These are phyloP conservation scores for Tolypocladium pustulatum DNA, from an alignment of 2,329 filamentous ascomycete species.

Conservation along the genomic window DNA sequence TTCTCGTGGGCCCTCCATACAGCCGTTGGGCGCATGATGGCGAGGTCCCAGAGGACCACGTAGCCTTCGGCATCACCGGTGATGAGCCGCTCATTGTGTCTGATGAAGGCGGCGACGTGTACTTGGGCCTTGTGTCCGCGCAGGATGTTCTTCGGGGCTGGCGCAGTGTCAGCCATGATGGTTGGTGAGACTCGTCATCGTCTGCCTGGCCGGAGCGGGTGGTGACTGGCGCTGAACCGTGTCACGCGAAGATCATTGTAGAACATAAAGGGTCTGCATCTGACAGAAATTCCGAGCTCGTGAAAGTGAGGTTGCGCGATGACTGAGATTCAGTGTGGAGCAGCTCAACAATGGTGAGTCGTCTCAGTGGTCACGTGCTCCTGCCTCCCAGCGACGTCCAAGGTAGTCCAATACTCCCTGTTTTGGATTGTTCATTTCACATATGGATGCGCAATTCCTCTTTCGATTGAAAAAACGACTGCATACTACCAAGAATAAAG, in stretches of 20 bases:
- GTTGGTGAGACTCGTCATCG: not conserved
- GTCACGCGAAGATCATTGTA: not conserved
- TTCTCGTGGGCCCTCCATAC: constrained; percentile 81
- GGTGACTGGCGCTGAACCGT: not conserved
- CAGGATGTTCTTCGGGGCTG: constrained; percentile 51
- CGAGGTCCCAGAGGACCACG: constrained; percentile 75
- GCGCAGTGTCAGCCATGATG: constrained; percentile 18
- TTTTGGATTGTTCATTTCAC: not conserved
- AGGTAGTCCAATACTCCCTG: not conserved
- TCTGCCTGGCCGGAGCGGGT: not conserved
- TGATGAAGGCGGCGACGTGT: constrained; percentile 65
- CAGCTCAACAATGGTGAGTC: not conserved
- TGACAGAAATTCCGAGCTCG: not conserved
- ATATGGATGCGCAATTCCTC: not conserved
- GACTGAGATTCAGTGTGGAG: not conserved
- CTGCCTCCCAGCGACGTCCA: not conserved
- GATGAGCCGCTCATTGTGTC: constrained; percentile 62
- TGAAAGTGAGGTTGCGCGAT: not conserved
- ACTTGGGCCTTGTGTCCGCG: constrained; percentile 77
- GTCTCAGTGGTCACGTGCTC: not conserved
- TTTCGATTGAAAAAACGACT: not conserved
- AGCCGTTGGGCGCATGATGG: constrained; percentile 67
- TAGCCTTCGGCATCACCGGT: constrained; percentile 89
- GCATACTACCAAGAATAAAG: not conserved
- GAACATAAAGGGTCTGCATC: not conserved